Percentiles rank a stretch among this genome's conserved stretches.
phyloP scores from a whole-genome alignment of 257 asterid species.

The Jacaranda mimosifolia region DNA sequence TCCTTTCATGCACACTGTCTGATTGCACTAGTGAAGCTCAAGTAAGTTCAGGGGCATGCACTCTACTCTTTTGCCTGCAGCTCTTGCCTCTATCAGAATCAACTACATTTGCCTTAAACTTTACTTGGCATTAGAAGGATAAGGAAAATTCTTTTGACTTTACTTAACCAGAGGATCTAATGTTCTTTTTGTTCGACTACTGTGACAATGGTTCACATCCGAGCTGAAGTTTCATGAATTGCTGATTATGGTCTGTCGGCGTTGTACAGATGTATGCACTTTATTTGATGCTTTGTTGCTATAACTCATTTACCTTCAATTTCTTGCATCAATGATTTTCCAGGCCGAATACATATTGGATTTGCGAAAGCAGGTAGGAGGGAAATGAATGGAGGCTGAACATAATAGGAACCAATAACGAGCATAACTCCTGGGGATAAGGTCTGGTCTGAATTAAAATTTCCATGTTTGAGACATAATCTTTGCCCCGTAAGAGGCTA shows the following conservation, averaged over 20 bases:
- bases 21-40: conserved; percentile 85
- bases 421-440: conserved; percentile 80
- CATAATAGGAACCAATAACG: conserved; percentile 74
- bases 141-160: conserved; percentile 1
- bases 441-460: conserved; percentile 56
- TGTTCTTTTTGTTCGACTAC: conserved; percentile 8
- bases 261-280: neutral
- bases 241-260: neutral
- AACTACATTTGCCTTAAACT: neutral
- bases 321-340: conserved; percentile 32
- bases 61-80: conserved; percentile 29
- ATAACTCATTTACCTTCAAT: neutral
- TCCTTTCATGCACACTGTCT: too few species aligned
- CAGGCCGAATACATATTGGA: conserved; percentile 96
- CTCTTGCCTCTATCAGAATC: conserved; percentile 15
- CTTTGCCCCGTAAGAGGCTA: conserved; percentile 9
- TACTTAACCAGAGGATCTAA: neutral
- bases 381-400: conserved; percentile 68
- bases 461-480: conserved; percentile 5
- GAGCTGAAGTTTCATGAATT: too few species aligned
- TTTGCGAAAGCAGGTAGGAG: conserved; percentile 89
- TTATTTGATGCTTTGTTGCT: conserved; percentile 8
- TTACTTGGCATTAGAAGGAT: conserved; percentile 26
- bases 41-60: conserved; percentile 60
- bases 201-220: neutral